Evolutionary conservation across 345 rosid genomes (phyloP).

Genomic region (Alliaria petiolata): DNA sequence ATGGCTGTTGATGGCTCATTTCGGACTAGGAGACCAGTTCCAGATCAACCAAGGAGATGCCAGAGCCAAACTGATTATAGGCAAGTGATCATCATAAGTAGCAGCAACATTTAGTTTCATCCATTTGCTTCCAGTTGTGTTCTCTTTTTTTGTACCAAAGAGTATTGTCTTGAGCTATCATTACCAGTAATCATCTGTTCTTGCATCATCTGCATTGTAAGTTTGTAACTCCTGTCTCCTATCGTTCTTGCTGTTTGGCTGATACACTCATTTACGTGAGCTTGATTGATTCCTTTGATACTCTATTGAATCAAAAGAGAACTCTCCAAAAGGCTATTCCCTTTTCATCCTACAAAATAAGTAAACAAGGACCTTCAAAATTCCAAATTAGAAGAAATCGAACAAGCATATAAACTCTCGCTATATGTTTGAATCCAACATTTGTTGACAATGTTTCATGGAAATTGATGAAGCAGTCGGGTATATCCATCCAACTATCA

Average conservation of each 20-base stretch:
- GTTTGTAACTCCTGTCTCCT: too few species aligned
- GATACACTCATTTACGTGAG: neutral
- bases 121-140: neutral
- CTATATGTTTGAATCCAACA: too few species aligned
- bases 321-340: neutral
- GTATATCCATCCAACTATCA: too few species aligned
- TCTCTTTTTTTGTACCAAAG: neutral
- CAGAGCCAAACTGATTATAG: constrained; percentile 48
- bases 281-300: constrained; percentile 1
- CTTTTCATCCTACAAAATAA: neutral
- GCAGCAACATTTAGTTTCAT: neutral
- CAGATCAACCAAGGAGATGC: constrained; percentile 54
- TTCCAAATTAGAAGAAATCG: neutral
- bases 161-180: neutral
- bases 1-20: constrained; percentile 64
- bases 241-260: neutral
- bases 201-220: constrained; percentile 1
- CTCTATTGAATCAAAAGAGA: too few species aligned
- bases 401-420: neutral
- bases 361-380: too few species aligned
- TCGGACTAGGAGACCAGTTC: constrained; percentile 56
- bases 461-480: too few species aligned
- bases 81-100: constrained; percentile 29
- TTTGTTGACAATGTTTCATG: too few species aligned
- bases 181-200: neutral